phyloP scores from a whole-genome alignment of 306 rosid species.

The Lupinus albus region DNA sequence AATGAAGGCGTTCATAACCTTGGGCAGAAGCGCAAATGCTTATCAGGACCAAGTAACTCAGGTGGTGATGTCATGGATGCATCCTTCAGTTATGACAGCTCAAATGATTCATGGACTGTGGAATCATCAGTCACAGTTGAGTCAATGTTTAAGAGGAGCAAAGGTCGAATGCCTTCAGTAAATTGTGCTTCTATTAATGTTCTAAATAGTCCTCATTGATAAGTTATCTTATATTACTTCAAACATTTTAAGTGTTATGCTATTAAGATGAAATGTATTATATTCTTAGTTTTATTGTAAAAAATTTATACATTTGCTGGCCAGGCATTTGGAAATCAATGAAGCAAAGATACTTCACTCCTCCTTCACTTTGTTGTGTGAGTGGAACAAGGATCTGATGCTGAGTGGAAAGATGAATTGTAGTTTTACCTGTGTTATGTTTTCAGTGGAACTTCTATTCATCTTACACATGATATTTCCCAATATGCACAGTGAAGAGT shows the following conservation, averaged over 20 bases:
- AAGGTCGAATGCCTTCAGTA: constrained; percentile 53
- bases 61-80: constrained; percentile 57
- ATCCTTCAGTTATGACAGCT: constrained; percentile 63
- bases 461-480: neutral
- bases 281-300: constrained; percentile 28
- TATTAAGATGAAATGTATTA: constrained; percentile 40
- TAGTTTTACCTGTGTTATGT: constrained; percentile 20
- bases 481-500: constrained; percentile 11
- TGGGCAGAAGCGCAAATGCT: constrained; percentile 53
- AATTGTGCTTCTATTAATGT: constrained; percentile 53
- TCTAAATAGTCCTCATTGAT: constrained; percentile 58
- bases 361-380: constrained; percentile 21
- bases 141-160: constrained; percentile 60
- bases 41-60: constrained; percentile 58
- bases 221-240: constrained; percentile 43
- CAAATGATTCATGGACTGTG: constrained; percentile 65
- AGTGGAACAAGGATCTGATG: constrained; percentile 36
- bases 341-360: constrained; percentile 29
- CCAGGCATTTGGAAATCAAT: constrained; percentile 39
- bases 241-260: constrained; percentile 39
- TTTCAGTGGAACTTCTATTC: neutral
- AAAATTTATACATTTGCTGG: constrained; percentile 33
- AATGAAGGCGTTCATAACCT: constrained; percentile 37
- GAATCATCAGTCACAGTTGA: constrained; percentile 48
- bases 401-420: constrained; percentile 14